Evolutionary conservation across 805 yeast genomes (phyloP), one percentile per base, ranked within the genome.

Genomic region (Brettanomyces bruxellensis): DNA sequence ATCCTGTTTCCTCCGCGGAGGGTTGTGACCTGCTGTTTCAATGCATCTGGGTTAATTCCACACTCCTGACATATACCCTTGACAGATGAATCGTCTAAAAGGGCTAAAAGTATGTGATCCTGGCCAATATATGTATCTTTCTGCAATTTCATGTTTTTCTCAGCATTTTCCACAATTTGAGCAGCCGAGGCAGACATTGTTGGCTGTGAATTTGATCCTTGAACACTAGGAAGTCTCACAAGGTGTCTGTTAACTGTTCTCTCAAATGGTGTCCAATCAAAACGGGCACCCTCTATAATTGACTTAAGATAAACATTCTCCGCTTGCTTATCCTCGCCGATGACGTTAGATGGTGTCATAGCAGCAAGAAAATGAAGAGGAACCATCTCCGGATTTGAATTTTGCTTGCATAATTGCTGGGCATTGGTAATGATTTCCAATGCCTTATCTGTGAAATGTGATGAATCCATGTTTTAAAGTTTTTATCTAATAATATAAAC

Each of bases 291-390:
- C 57, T 89, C 95, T 18, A 86, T 67, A 41, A 93, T 70, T 13
- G 95, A 85, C 60, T 89, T 86, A 46, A 93, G 68, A 64, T 88
- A 91, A 22, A 80, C 70, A 13, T 73, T 65, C 3, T 79, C 73
- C 18, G 44, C 49, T 36, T 62, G 66, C 5, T 76, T 76, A 44
- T 71, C 76, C 14, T 69, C 67, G 9, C 45, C 45, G 11, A 42
- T 42, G 14, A 68, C 71, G 51, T 81, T 79, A 9, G 79, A 71
- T 24, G 82, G 81, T 30, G 85, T 82, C 83, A 91, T 84, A 23
- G 98, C 96, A 14, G 95, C 97, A 51, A 91, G 70, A 47, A 93
- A 65, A 66, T 93, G 99, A 47, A 90, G 64, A n/a, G 99, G 99
- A 45, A 77, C 70, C 47, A 93, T 70, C 61, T 86, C 91, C 7